Evolutionary conservation across 225 moss, liverwort and hornwort genomes (phyloP).

Genomic region (Pleurozium schreberi): DNA sequence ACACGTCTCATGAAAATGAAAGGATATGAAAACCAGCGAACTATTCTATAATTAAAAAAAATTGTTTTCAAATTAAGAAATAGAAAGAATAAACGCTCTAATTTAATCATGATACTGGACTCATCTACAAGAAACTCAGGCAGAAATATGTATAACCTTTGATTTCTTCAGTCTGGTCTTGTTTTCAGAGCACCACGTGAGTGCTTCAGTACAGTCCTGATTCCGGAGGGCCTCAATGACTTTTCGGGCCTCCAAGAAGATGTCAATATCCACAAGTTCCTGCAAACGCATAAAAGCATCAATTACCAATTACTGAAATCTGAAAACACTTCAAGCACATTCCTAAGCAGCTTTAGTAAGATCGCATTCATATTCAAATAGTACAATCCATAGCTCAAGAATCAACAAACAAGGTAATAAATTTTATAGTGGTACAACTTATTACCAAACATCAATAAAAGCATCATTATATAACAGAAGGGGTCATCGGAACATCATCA

Average conservation of each 20-base stretch:
- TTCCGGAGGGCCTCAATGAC: constrained; percentile 87
- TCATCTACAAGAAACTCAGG: background rate
- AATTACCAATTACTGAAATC: background rate
- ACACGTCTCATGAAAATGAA: background rate
- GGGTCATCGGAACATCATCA: background rate
- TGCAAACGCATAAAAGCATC: constrained; percentile 13
- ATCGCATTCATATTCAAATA: background rate
- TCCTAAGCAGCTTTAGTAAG: background rate
- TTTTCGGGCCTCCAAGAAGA: constrained; percentile 90
- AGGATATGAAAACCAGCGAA: background rate
- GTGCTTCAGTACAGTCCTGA: constrained; percentile 90
- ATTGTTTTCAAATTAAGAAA: background rate
- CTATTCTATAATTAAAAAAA: too few relatives aligned
- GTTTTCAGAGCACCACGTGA: constrained; percentile 93
- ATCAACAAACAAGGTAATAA: background rate
- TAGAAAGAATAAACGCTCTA: background rate
- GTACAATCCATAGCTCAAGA: background rate
- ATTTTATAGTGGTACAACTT: background rate
- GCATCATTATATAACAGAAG: background rate
- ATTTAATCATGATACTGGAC: background rate
- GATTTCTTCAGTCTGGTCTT: constrained; percentile 91
- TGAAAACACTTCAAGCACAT: background rate
- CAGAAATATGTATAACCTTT: constrained; percentile 39
- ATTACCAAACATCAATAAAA: background rate
- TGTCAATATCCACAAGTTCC: constrained; percentile 93